Evolutionary conservation across 495 filamentous ascomycete genomes (phyloP).

Genomic region (Neurospora discreta): DNA sequence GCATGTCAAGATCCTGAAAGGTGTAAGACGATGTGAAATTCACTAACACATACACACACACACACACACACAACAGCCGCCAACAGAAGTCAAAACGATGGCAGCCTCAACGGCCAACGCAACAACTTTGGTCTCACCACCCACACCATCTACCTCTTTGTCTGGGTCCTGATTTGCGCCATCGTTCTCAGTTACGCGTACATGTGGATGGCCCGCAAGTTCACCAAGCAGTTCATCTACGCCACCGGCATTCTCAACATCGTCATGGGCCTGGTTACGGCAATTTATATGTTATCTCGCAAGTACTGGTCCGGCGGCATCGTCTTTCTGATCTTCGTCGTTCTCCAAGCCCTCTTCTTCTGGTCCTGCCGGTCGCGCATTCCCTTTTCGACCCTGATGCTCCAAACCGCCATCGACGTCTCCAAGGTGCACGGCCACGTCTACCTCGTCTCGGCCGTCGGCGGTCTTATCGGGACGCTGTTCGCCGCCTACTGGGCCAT

Average conservation of each 20-base stretch:
- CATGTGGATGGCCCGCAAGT: slow-evolving; percentile 62
- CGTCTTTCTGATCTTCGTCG: slow-evolving; percentile 66
- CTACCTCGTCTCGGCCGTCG: slow-evolving; percentile 71
- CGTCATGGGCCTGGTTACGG: slow-evolving; percentile 48
- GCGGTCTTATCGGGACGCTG: slow-evolving; percentile 59
- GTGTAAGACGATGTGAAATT: neutral
- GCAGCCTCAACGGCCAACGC: slow-evolving; percentile 62
- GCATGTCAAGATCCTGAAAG: neutral
- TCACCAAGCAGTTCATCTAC: slow-evolving; percentile 88
- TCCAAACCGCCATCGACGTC: slow-evolving; percentile 79
- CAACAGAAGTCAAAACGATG: slow-evolving; percentile 55
- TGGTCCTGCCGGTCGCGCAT: slow-evolving; percentile 73
- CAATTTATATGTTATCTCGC: slow-evolving; percentile 60
- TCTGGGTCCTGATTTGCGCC: slow-evolving; percentile 60
- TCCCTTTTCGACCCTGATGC: slow-evolving; percentile 81
- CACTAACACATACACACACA: neutral
- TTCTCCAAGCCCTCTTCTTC: slow-evolving; percentile 45
- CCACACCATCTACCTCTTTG: slow-evolving; percentile 77
- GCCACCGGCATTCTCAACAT: slow-evolving; percentile 82
- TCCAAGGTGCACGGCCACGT: slow-evolving; percentile 74
- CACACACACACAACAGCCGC: slow-evolving; percentile 18
- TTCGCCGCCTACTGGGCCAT: slow-evolving; percentile 58
- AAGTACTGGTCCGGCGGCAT: slow-evolving; percentile 74
- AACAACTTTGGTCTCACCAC: slow-evolving; percentile 60
- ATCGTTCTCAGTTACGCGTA: slow-evolving; percentile 66